These are phyloP conservation scores for Fraxinus baroniana DNA, from an alignment of 305 asterid genomes.

Conservation along the genomic window DNA sequence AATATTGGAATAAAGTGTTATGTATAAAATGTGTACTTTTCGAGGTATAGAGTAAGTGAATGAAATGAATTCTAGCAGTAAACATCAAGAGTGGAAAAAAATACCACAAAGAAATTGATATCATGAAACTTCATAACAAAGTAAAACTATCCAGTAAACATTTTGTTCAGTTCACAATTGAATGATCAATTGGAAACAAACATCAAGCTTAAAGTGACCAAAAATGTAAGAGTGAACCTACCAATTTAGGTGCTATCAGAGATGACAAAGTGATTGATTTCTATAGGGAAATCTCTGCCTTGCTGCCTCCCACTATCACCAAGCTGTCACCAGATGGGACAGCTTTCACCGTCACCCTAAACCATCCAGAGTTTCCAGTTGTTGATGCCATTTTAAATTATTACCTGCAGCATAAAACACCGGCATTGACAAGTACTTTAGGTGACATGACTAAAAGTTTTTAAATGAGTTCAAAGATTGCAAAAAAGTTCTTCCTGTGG, in stretches of 20 bases:
- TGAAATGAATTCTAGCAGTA: too few species aligned
- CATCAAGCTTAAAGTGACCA: slow-evolving; percentile 11
- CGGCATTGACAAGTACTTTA: too few species aligned
- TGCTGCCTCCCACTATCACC: slow-evolving; percentile 76
- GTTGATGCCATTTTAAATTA: slow-evolving; percentile 63
- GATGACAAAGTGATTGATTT: slow-evolving; percentile 81
- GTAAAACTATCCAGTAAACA: too few species aligned
- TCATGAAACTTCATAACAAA: too few species aligned
- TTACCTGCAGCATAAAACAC: too few species aligned
- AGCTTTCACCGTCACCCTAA: slow-evolving; percentile 84
- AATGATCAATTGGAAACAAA: too few species aligned
- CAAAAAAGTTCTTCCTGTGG: background rate
- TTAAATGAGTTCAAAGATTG: background rate
- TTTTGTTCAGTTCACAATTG: too few species aligned
- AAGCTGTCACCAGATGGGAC: slow-evolving; percentile 91
- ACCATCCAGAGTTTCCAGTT: slow-evolving; percentile 77
- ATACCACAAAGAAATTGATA: too few species aligned
- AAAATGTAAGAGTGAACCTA: slow-evolving; percentile 25
- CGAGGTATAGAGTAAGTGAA: too few species aligned
- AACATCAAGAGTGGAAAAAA: too few species aligned
- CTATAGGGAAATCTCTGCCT: slow-evolving; percentile 86
- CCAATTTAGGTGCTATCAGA: slow-evolving; percentile 88
- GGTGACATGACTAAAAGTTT: background rate
- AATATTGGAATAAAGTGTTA: too few species aligned
- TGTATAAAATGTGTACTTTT: too few species aligned